Conservation (phyloP, 345 rosid species). For the Populus simonii region DNA sequence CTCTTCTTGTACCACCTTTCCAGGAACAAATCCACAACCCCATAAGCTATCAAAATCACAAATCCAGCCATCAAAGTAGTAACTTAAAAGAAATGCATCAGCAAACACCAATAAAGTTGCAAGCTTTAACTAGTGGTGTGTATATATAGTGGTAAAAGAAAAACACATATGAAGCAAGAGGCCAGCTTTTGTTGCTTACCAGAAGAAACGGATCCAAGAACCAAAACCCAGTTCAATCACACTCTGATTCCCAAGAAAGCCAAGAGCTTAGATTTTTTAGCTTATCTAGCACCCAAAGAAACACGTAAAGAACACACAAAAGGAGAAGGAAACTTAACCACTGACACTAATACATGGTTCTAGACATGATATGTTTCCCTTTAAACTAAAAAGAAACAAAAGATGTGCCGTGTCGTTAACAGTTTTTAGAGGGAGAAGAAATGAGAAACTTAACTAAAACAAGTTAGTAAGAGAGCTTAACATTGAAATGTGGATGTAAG, state of each 20-base stretch:
- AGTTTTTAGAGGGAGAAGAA: conserved; percentile 2
- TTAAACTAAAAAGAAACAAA: not conserved
- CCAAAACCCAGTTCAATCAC: conserved; percentile 12
- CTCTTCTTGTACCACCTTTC: conserved; percentile 14
- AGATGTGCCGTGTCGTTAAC: not conserved
- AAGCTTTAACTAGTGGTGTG: conserved; percentile 19
- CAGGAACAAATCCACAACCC: conserved; percentile 16
- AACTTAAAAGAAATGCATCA: not conserved
- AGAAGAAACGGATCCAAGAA: conserved; percentile 33
- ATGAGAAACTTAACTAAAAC: not conserved
- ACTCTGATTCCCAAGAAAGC: conserved; percentile 18
- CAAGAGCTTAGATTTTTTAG: not conserved
- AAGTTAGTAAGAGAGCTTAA: conserved; percentile 21
- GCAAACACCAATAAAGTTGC: conserved; percentile 10
- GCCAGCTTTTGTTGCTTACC: conserved; percentile 27
- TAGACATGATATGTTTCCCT: not conserved
- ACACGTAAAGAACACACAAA: not conserved
- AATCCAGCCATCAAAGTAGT: conserved; percentile 9
- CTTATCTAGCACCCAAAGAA: conserved; percentile 3
- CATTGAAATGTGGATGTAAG: conserved; percentile 22
- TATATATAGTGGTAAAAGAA: not conserved
- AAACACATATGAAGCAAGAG: conserved; percentile 1
- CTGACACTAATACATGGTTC: not conserved
- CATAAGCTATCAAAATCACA: conserved; percentile 9
- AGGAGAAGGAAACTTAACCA: not conserved